Percentiles rank a stretch among this genome's conserved stretches.
phyloP scores from a whole-genome alignment of 441 rosid genomes.

The Lepidium campestre region DNA sequence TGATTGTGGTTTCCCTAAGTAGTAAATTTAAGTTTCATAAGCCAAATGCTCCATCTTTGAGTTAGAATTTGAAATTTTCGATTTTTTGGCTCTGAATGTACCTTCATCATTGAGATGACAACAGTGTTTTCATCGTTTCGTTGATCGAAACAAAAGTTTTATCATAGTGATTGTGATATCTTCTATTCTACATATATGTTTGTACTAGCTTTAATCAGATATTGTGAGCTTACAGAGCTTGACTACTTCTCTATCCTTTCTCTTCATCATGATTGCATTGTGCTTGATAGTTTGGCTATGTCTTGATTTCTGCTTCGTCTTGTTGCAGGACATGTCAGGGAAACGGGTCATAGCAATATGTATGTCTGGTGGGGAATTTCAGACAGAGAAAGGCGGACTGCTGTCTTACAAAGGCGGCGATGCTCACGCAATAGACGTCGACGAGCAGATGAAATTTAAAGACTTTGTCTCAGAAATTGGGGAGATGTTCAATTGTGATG shows the following conservation, averaged over 20 bases:
- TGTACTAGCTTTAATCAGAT: background rate
- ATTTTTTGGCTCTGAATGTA: background rate
- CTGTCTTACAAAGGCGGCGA: slow-evolving; percentile 74
- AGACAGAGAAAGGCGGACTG: slow-evolving; percentile 49
- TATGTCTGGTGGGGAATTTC: slow-evolving; percentile 80
- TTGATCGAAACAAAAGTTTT: background rate
- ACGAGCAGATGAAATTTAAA: slow-evolving; percentile 49
- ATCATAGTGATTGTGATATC: background rate
- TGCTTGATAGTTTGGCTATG: background rate
- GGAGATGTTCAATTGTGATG: slow-evolving; percentile 71
- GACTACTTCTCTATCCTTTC: background rate
- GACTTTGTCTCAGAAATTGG: slow-evolving; percentile 75
- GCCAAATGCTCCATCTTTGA: background rate
- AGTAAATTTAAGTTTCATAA: background rate
- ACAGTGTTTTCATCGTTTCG: background rate
- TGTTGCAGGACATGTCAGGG: slow-evolving; percentile 56
- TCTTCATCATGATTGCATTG: background rate
- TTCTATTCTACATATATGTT: background rate
- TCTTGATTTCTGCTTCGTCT: background rate
- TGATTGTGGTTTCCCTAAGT: background rate
- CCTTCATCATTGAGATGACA: background rate
- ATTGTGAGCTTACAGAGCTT: background rate
- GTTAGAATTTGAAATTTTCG: background rate
- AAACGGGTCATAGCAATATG: slow-evolving; percentile 72
- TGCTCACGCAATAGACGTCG: slow-evolving; percentile 88